Evolutionary conservation across 2,329 filamentous ascomycete species (phyloP).

Genomic region (Colletotrichum siamense): DNA sequence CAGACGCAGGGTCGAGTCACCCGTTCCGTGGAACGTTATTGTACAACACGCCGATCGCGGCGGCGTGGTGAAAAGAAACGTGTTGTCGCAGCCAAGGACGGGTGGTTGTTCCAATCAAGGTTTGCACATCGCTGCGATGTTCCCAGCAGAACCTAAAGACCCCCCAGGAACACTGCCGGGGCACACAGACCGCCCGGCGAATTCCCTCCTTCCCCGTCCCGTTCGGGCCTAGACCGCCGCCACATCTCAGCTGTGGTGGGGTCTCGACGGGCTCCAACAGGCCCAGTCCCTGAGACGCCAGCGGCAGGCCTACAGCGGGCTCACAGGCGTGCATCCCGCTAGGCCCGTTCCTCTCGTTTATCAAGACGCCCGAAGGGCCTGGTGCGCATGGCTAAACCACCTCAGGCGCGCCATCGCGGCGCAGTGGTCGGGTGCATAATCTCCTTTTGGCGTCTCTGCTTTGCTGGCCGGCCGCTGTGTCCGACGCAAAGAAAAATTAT

Average conservation of each 20-base stretch:
- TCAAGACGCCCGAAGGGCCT: background rate
- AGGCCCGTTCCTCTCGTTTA: slow-evolving; percentile 1
- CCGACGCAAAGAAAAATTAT: background rate
- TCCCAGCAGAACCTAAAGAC: background rate
- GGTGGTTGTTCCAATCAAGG: background rate
- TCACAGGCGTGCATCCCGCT: background rate
- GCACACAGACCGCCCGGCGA: background rate
- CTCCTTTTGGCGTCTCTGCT: background rate
- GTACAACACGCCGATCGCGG: background rate
- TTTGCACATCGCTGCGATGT: background rate
- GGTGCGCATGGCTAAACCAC: background rate
- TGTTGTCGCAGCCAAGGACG: background rate
- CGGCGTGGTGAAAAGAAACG: background rate
- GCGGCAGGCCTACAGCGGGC: background rate
- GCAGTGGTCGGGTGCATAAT: slow-evolving; percentile 4
- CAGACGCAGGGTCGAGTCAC: background rate
- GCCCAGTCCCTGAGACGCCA: background rate
- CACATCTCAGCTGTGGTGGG: background rate
- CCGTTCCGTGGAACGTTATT: background rate
- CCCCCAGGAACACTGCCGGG: background rate
- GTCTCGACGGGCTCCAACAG: background rate
- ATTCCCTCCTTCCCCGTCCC: background rate
- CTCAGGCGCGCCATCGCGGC: slow-evolving; percentile 10
- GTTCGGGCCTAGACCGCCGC: background rate
- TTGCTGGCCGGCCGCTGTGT: background rate